Evolutionary conservation across 148 eudicot genomes (phyloP).

Genomic region (Fagopyrum homotropicum): DNA sequence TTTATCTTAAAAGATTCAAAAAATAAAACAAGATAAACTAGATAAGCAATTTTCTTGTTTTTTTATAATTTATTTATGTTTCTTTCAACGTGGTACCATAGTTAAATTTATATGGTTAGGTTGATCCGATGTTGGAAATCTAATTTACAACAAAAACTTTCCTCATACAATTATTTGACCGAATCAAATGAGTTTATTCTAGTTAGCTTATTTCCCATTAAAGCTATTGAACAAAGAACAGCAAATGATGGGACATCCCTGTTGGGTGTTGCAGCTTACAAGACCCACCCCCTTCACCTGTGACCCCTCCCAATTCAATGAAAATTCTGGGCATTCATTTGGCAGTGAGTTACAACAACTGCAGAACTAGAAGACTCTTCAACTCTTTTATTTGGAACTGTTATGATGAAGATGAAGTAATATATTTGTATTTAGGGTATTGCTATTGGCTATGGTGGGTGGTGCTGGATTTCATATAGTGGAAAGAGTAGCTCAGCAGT

Average conservation of each 20-base stretch:
- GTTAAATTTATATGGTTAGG: no score
- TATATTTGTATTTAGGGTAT: neutral
- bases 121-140: no score
- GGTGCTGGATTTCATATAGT: conserved; percentile 2
- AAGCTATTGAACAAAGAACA: neutral
- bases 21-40: no score
- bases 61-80: no score
- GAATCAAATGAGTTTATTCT: neutral
- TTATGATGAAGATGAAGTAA: neutral
- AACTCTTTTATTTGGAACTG: neutral
- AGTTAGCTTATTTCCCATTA: neutral
- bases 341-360: neutral
- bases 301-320: conserved; percentile 11
- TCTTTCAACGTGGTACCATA: no score
- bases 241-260: conserved; percentile 16
- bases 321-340: neutral
- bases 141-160: neutral
- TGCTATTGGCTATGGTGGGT: neutral
- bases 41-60: no score
- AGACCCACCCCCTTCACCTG: conserved; percentile 11
- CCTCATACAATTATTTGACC: neutral
- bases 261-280: conserved; percentile 17
- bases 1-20: no score
- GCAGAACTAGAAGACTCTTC: neutral
- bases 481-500: neutral